These are phyloP conservation scores for Boletellus ananas DNA, from an alignment of 768 basidiomycete genomes.

Conservation along the genomic window DNA sequence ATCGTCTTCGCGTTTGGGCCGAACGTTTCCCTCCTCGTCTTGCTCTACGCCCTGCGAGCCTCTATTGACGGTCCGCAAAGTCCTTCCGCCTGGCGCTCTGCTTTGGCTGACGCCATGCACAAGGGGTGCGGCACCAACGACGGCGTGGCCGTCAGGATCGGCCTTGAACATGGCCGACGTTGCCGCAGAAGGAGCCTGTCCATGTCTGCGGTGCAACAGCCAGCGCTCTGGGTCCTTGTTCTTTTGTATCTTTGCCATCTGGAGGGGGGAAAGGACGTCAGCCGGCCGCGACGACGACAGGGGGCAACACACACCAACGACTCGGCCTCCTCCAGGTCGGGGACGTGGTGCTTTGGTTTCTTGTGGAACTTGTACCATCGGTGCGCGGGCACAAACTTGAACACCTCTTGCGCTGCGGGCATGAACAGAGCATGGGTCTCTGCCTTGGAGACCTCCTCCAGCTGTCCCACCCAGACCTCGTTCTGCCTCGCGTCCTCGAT, in stretches of 20 bases:
- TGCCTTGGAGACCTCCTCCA: constrained; percentile 72
- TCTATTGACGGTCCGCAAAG: constrained; percentile 64
- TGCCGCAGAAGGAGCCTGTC: constrained; percentile 55
- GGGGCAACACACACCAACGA: constrained; percentile 47
- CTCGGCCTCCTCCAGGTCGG: constrained; percentile 64
- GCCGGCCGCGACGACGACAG: neutral
- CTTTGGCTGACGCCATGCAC: constrained; percentile 52
- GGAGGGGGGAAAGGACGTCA: neutral
- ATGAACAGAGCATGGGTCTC: constrained; percentile 81
- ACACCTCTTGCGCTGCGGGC: constrained; percentile 75
- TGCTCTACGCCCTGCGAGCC: constrained; percentile 59
- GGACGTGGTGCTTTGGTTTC: constrained; percentile 70
- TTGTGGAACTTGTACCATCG: constrained; percentile 94
- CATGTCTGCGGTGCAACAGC: constrained; percentile 58
- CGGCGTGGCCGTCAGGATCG: constrained; percentile 48
- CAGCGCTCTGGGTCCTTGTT: constrained; percentile 75
- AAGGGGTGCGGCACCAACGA: constrained; percentile 41
- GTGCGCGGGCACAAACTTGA: constrained; percentile 84
- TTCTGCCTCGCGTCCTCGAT: constrained; percentile 72
- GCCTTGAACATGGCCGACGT: constrained; percentile 69
- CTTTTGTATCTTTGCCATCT: constrained; percentile 50
- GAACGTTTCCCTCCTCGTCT: constrained; percentile 59
- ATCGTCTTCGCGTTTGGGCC: constrained; percentile 57
- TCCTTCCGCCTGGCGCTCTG: constrained; percentile 65
- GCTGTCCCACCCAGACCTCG: constrained; percentile 77